Percentiles rank a stretch among this genome's conserved stretches.
These are phyloP conservation scores for Pleurotus sapidus DNA, from an alignment of 768 basidiomycete species.

Conservation along the genomic window DNA sequence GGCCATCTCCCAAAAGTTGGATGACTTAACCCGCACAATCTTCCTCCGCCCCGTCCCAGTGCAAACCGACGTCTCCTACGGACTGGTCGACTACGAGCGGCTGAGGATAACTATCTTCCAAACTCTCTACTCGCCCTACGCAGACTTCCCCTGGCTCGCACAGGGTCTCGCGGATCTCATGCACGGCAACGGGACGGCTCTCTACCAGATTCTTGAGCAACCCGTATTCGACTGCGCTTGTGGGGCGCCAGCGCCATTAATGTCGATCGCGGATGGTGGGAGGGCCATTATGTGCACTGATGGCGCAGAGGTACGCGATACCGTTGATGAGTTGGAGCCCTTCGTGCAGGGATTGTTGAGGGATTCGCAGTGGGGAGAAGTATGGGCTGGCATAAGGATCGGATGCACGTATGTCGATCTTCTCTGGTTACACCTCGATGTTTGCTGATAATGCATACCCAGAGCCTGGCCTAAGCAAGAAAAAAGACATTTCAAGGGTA, in stretches of 20 bases:
- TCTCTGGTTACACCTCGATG: neutral
- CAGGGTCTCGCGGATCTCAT: conserved; percentile 19
- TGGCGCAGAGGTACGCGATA: conserved; percentile 14
- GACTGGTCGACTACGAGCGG: conserved; percentile 20
- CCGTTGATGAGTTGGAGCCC: conserved; percentile 11
- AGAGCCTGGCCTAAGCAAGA: conserved; percentile 1
- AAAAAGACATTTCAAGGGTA: neutral
- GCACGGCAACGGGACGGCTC: conserved; percentile 16
- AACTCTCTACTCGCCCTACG: conserved; percentile 19
- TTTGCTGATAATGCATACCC: neutral
- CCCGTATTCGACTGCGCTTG: neutral
- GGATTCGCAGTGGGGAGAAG: conserved; percentile 16
- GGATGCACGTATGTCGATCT: conserved; percentile 16
- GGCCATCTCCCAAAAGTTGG: conserved; percentile 14
- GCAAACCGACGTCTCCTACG: conserved; percentile 12
- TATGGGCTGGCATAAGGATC: conserved; percentile 12
- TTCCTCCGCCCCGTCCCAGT: conserved; percentile 17
- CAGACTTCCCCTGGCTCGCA: conserved; percentile 13
- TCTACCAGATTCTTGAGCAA: conserved; percentile 8
- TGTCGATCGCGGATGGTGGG: conserved; percentile 6
- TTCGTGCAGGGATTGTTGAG: conserved; percentile 10
- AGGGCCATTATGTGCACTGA: conserved; percentile 17
- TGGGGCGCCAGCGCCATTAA: neutral
- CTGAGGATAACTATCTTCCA: conserved; percentile 16
- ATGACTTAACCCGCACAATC: conserved; percentile 13